These are phyloP conservation scores for Sporothrix mexicana DNA, from an alignment of 2,329 filamentous ascomycete genomes.

Conservation along the genomic window DNA sequence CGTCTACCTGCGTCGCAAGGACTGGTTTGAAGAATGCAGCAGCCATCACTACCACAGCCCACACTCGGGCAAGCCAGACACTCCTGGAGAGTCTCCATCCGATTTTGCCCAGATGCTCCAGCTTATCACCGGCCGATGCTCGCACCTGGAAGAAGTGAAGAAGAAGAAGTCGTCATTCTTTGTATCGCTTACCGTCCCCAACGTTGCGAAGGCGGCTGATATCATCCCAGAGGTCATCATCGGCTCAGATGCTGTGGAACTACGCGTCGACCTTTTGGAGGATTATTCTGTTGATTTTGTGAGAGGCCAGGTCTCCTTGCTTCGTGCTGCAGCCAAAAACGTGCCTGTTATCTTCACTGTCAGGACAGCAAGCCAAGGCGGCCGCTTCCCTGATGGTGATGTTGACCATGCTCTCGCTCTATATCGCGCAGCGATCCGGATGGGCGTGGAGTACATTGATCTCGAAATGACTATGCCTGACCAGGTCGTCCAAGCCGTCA, in stretches of 20 bases:
- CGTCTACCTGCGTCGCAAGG: slow-evolving; percentile 87
- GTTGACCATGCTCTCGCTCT: slow-evolving; percentile 73
- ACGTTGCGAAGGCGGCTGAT: slow-evolving; percentile 67
- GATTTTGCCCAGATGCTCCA: slow-evolving; percentile 77
- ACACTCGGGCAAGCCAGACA: slow-evolving; percentile 51
- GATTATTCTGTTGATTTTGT: slow-evolving; percentile 80
- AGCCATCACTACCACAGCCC: slow-evolving; percentile 93
- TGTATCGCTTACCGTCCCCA: slow-evolving; percentile 84
- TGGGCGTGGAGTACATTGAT: slow-evolving; percentile 92
- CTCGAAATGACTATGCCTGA: slow-evolving; percentile 87
- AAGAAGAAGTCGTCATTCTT: slow-evolving; percentile 84
- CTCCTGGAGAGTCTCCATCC: slow-evolving; percentile 55
- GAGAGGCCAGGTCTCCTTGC: slow-evolving; percentile 77
- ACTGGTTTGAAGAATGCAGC: slow-evolving; percentile 91
- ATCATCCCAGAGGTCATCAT: slow-evolving; percentile 75
- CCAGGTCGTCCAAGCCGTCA: slow-evolving; percentile 71
- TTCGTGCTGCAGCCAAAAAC: slow-evolving; percentile 66
- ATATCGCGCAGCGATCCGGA: slow-evolving; percentile 77
- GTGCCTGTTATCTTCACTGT: slow-evolving; percentile 88
- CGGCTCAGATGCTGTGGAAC: slow-evolving; percentile 89
- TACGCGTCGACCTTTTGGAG: slow-evolving; percentile 87
- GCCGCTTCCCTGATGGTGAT: slow-evolving; percentile 80
- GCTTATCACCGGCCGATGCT: slow-evolving; percentile 68
- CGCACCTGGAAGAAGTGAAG: slow-evolving; percentile 61
- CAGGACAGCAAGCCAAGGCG: slow-evolving; percentile 83